A percentile compares a stretch with the other conserved stretches of the same genome.
These are phyloP conservation scores for Ajuga reptans DNA, from an alignment of 305 asterid genomes.

Conservation along the genomic window DNA sequence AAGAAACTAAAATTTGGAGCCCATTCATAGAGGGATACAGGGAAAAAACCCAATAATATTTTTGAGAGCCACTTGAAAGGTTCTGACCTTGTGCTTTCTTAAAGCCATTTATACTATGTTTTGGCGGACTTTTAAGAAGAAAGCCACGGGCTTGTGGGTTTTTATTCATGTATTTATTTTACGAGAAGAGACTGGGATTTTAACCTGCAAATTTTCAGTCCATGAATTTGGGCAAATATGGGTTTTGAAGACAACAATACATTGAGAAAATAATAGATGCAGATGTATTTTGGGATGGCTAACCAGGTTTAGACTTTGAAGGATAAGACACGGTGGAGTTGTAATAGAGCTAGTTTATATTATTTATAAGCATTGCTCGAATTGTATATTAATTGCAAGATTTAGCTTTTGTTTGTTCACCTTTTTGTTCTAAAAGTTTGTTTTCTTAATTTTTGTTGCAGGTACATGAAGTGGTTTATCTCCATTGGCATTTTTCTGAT, in stretches of 20 bases:
- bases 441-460: not conserved
- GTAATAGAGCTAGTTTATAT: not conserved
- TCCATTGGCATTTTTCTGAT: constrained; percentile 2
- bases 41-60: not conserved
- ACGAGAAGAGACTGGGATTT: too few relatives aligned
- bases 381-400: not conserved
- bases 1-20: not conserved
- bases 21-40: not conserved
- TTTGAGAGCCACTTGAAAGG: too few relatives aligned
- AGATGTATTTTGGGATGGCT: too few relatives aligned
- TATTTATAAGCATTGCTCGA: not conserved
- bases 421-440: not conserved
- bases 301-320: too few relatives aligned
- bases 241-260: too few relatives aligned
- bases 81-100: not conserved
- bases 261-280: too few relatives aligned
- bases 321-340: not conserved
- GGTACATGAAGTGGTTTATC: constrained; percentile 27
- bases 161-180: too few relatives aligned
- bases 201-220: too few relatives aligned
- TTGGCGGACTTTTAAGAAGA: too few relatives aligned
- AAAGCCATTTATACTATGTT: not conserved
- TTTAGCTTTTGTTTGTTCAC: not conserved
- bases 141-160: too few relatives aligned
- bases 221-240: too few relatives aligned